phyloP scores from a whole-genome alignment of 129 eudicot genomes.

The Tagetes patula region DNA sequence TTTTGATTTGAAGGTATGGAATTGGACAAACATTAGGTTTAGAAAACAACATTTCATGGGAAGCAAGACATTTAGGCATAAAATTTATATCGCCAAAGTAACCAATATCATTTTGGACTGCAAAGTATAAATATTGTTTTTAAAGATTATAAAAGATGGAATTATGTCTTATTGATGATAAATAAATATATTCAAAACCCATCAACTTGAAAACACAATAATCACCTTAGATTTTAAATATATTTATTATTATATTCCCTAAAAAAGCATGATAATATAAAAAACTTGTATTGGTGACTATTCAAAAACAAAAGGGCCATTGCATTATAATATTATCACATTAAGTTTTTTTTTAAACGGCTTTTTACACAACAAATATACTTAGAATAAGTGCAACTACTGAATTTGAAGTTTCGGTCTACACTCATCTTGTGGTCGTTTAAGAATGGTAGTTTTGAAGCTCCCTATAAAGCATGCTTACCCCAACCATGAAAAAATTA shows the following conservation, averaged over 20 bases:
- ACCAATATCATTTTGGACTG: not conserved
- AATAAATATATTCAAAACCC: not conserved
- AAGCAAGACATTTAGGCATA: not conserved
- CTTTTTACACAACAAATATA: no score
- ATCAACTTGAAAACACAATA: not conserved
- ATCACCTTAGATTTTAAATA: not conserved
- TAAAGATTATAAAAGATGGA: not conserved
- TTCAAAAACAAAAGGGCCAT: no score
- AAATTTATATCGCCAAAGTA: not conserved
- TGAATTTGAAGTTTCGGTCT: no score
- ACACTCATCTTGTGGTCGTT: no score
- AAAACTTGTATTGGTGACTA: not conserved
- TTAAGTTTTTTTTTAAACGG: no score
- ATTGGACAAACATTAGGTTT: conserved; percentile 1
- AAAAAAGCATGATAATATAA: not conserved
- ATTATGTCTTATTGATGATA: not conserved
- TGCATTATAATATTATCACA: no score
- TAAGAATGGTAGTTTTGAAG: no score
- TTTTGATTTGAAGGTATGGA: not conserved
- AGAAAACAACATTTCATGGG: not conserved
- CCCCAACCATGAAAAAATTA: not conserved
- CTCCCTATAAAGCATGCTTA: no score
- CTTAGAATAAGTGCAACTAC: no score
- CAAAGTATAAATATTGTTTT: not conserved
- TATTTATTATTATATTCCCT: not conserved